Evolutionary conservation across 2,329 filamentous ascomycete species (phyloP), one percentile per base, ranked within the genome.

Genomic region (Juglanconis oblonga): DNA sequence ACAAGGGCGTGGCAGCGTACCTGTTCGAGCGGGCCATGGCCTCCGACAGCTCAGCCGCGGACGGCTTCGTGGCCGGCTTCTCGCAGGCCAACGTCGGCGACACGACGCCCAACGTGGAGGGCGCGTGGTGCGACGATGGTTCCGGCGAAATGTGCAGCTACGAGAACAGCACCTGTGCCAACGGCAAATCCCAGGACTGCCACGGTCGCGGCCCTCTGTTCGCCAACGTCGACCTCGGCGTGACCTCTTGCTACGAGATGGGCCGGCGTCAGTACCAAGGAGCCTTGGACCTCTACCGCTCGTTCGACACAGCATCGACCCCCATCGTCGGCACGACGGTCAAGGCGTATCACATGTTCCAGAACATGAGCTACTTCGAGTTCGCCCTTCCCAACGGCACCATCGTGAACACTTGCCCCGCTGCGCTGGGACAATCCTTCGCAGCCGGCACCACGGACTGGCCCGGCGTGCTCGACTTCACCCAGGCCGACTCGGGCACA

Each of bases 61-160:
- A 84, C 1, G 82, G 81, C 10, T 96, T 96, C 67, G 90, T 97
- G 1, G 92, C 92, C 3, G 93, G 92, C 10, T 97, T 97, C 75
- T 95, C 91, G 1, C 92, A 97, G 73, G 85, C 92, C 33, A 97
- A 91, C 68, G 91, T 97, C 56, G 93, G 92, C 31, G 93, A 97
- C 68, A 95, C 91, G 0, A 90, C 88, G 1, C 93, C 93, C 9
- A 97, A 97, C 67, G 83, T 90, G 0, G 79, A 91, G 1, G 93
- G 92, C 3, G 90, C 92, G 4, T 95, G 87, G 78, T 97, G 93
- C 66, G 91, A 97, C 68, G 92, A 93, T 72, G 90, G 89, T 4
- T 86, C 89, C 1, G 88, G 87, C 11, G 73, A 84, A 65, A 76
- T 81, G 69, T 93, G 90, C 73, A 85, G 82, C 64, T 85, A 88